A percentile compares a stretch with the other conserved stretches of the same genome.
Evolutionary conservation across 2,329 filamentous ascomycete genomes (phyloP).

Genomic region (Verticillium longisporum): DNA sequence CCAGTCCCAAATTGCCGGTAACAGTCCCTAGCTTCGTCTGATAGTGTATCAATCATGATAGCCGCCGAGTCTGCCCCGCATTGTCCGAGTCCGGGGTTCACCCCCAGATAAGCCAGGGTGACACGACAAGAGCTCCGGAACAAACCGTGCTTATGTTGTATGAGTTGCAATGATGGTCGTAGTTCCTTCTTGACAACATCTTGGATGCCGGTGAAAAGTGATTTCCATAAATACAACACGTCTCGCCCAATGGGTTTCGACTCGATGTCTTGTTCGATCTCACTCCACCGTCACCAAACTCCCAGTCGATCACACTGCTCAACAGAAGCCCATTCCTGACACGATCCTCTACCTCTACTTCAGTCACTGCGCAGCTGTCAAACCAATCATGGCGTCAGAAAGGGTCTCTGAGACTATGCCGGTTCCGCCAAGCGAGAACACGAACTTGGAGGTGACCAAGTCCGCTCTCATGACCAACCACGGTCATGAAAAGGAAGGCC

Average conservation of each 20-base stretch:
- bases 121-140: not conserved
- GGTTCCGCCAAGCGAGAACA: not conserved
- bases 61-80: not conserved
- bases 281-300: not conserved
- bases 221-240: not conserved
- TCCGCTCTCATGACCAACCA: not conserved
- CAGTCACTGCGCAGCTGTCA: not conserved
- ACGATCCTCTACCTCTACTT: not conserved
- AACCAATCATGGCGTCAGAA: not conserved
- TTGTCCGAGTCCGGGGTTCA: not conserved
- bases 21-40: not conserved
- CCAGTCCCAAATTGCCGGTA: not conserved
- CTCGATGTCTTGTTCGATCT: not conserved
- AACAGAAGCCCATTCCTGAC: not conserved
- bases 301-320: not conserved
- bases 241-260: not conserved
- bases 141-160: not conserved
- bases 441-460: not conserved
- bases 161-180: not conserved
- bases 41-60: not conserved
- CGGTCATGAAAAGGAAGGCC: not conserved
- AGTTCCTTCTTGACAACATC: not conserved
- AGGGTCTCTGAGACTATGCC: not conserved
- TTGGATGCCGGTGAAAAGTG: not conserved
- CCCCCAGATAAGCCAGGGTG: not conserved